phyloP scores from a whole-genome alignment of 768 basidiomycete genomes.

The Hypholoma sublateritium region DNA sequence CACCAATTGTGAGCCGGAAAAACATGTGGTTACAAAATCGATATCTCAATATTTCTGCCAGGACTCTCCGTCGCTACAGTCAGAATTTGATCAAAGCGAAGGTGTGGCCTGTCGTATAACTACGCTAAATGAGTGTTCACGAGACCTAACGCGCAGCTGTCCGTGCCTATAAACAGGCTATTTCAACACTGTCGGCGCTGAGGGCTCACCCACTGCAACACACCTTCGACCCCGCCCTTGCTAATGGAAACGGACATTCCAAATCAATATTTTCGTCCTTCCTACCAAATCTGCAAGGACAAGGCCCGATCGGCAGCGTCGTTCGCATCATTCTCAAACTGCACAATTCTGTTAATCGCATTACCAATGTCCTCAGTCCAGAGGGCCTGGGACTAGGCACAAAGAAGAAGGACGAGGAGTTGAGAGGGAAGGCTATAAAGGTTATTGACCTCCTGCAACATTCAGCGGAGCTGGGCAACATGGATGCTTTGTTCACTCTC shows the following conservation, averaged over 20 bases:
- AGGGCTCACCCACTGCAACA: slow-evolving; percentile 59
- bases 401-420: slow-evolving; percentile 64
- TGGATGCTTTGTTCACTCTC: slow-evolving; percentile 69
- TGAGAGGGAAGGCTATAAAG: slow-evolving; percentile 72
- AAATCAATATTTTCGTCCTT: slow-evolving; percentile 63
- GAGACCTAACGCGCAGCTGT: slow-evolving; percentile 43
- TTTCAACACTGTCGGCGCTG: slow-evolving; percentile 63
- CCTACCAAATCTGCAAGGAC: slow-evolving; percentile 71
- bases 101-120: slow-evolving; percentile 30
- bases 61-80: slow-evolving; percentile 13
- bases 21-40: neutral
- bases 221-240: slow-evolving; percentile 52
- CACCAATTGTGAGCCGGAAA: slow-evolving; percentile 14
- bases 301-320: slow-evolving; percentile 71
- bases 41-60: neutral
- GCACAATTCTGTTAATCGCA: slow-evolving; percentile 52
- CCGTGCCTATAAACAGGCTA: slow-evolving; percentile 75
- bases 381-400: slow-evolving; percentile 39
- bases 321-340: slow-evolving; percentile 69
- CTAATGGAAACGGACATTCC: slow-evolving; percentile 38
- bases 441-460: slow-evolving; percentile 79
- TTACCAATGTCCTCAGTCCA: slow-evolving; percentile 39
- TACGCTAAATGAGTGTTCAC: neutral
- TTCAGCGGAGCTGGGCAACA: slow-evolving; percentile 76
- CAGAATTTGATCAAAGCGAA: slow-evolving; percentile 40